Conservation (phyloP, 768 basidiomycete species). For the Auricularia auricula-judae region DNA sequence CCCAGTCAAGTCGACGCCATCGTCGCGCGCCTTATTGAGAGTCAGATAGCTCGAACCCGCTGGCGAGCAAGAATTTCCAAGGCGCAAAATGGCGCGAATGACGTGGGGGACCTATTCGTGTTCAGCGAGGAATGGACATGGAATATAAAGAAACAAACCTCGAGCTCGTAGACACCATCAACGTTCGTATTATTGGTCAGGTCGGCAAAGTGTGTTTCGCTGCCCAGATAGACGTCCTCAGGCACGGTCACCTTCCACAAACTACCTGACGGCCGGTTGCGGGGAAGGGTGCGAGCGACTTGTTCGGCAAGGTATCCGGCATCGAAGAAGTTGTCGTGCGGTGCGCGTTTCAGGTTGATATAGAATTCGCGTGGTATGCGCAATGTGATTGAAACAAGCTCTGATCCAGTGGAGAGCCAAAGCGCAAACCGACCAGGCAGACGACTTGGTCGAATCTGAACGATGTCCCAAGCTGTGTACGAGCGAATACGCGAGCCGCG, state of each 20-base stretch:
- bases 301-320: slow-evolving; percentile 62
- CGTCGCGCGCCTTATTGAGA: slow-evolving; percentile 70
- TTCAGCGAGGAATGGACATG: neutral
- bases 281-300: slow-evolving; percentile 67
- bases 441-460: slow-evolving; percentile 75
- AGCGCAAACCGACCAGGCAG: slow-evolving; percentile 73
- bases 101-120: slow-evolving; percentile 61
- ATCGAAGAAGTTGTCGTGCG: slow-evolving; percentile 56
- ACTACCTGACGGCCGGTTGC: slow-evolving; percentile 63
- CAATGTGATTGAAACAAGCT: slow-evolving; percentile 69
- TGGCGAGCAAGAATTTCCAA: slow-evolving; percentile 74
- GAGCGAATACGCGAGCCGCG: slow-evolving; percentile 40
- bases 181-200: slow-evolving; percentile 90
- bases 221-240: slow-evolving; percentile 74
- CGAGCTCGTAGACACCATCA: slow-evolving; percentile 88
- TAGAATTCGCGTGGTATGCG: slow-evolving; percentile 90
- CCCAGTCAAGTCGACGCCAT: slow-evolving; percentile 75
- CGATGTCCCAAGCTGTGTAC: slow-evolving; percentile 68
- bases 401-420: slow-evolving; percentile 77
- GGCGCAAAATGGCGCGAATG: slow-evolving; percentile 66
- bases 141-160: slow-evolving; percentile 37
- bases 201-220: slow-evolving; percentile 85
- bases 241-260: slow-evolving; percentile 75
- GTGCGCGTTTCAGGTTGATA: slow-evolving; percentile 69
- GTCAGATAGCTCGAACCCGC: slow-evolving; percentile 51